Evolutionary conservation across 2,329 filamentous ascomycete species (phyloP).

Genomic region (Huntiella abstrusa): DNA sequence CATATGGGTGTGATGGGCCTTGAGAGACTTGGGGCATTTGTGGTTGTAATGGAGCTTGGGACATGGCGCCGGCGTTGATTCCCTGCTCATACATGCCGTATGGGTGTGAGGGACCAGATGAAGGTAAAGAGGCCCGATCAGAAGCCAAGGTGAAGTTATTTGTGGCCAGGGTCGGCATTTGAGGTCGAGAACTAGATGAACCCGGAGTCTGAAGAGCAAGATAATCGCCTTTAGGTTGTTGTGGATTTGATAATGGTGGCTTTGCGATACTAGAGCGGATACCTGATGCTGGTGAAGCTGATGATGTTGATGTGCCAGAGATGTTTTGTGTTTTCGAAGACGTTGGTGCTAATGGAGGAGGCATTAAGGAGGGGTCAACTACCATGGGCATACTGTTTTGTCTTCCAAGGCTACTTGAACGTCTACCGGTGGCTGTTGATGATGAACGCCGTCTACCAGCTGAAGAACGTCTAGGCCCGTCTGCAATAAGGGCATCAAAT

Average conservation of each 20-base stretch:
- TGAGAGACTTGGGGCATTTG: conserved; percentile 2
- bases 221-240: conserved; percentile 7
- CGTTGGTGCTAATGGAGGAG: background rate
- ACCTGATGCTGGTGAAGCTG: background rate
- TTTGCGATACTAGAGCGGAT: conserved; percentile 5
- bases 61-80: conserved; percentile 4
- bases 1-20: conserved; percentile 67
- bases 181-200: background rate
- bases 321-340: background rate
- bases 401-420: background rate
- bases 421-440: background rate
- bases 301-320: background rate
- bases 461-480: conserved; percentile 4
- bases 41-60: background rate
- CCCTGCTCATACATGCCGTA: conserved; percentile 11
- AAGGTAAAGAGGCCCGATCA: conserved; percentile 3
- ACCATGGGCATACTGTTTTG: conserved; percentile 1
- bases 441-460: conserved; percentile 1
- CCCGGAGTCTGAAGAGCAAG: background rate
- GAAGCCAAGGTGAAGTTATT: conserved; percentile 8
- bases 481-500: conserved; percentile 11
- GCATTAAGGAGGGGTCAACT: background rate
- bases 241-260: background rate
- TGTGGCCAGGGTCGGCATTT: conserved; percentile 1
- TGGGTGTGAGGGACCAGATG: conserved; percentile 10